Base-by-base conservation (phyloP, 495 filamentous ascomycete species). In the Penicillium roqueforti region DNA sequence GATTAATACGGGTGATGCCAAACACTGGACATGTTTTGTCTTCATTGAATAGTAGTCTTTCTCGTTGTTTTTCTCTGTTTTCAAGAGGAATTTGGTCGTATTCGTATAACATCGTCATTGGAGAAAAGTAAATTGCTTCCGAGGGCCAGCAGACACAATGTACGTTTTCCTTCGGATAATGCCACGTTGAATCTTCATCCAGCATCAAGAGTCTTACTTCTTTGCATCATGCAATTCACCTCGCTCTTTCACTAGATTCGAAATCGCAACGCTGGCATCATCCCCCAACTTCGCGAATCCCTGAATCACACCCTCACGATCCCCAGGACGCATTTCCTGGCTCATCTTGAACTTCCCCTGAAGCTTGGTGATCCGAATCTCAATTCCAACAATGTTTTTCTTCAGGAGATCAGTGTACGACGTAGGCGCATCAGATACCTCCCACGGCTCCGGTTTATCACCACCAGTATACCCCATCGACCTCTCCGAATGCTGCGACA, bases 301-400 rank as follows among this genome's bases (percentile, higher is more conserved):
- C 41, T 76, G 40, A n/a, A 80, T 52, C 0, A 79, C 74, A 4
- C 80, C 79, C 13, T 75, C 55, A 4, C 71, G 64, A 61, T 83
- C 79, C 0, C 70, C 76, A 22, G 62, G 40, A 9, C 53, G 56
- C 71, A 79, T 65, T 60, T 82, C 79, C 65, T 81, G 76, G 51
- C 77, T 81, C 78, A 83, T 79, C 67, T 82, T 82, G 44, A 71
- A 80, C 61, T 82, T 82, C 20, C 80, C 80, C 37, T 72, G 72
- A 42, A 83, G 53, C 2, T 68, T 54, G n/a, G 70, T 63, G 53
- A 83, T 71, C 10, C 59, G 51, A 32, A 83, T 73, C 63, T 81
- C 73, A 38, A 83, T 71, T 0, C 80, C 80, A 31, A 83, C 74
- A 53, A 83, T 82, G 28, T 61, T 68, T 61, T 77, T 82, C 66